Base-by-base conservation (phyloP, 768 basidiomycete species). In the Collybiopsis confluens region DNA sequence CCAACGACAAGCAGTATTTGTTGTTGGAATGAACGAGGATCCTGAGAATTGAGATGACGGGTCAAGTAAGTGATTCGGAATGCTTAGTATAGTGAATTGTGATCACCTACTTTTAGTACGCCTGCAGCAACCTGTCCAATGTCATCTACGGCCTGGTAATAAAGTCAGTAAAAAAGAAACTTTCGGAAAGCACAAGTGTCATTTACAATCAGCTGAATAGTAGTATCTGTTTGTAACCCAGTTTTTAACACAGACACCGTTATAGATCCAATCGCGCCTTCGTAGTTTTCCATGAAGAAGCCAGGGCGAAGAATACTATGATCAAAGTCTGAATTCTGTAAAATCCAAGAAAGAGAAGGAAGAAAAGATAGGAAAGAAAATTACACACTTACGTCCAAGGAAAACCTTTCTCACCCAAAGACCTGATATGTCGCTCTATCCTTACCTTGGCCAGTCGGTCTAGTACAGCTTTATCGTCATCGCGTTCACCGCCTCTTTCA, bases 261-360 rank as follows among this genome's bases (percentile, higher is more conserved):
- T 35, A 70, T 56, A 2, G 61, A 56, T 9, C 70, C 69, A 21
- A 68, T 60, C 10, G 58, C 49, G 3, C 69, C 65, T n/a, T 65
- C 61, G 44, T 64, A 69, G 43, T 69, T 70, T 56, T 70, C 69
- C 65, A 69, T 65, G 57, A 71, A 71, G 57, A 71, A 66, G 18
- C 54, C 62, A 4, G 69, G 69, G n/a, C 67, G 68, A 18, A 70
- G 54, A 45, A 70, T 64, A 10, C 65, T 69, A 46, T 20, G 3
- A 35, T 16, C 18, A 2, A 47, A n/a, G 24, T 18, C 24, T 5
- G 15, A 15, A 16, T 15, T 6, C n/a, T 33, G 13, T 13, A 33
- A 6, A 13, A 33, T 33, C 13, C 30, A 33, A 33, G 4, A 43
- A 48, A 40, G n/a, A 71, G 74, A 33, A 11, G 28, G 27, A 20